Evolutionary conservation across 78 protist species (phyloP).

Genomic region (Polysphondylium violaceum): DNA sequence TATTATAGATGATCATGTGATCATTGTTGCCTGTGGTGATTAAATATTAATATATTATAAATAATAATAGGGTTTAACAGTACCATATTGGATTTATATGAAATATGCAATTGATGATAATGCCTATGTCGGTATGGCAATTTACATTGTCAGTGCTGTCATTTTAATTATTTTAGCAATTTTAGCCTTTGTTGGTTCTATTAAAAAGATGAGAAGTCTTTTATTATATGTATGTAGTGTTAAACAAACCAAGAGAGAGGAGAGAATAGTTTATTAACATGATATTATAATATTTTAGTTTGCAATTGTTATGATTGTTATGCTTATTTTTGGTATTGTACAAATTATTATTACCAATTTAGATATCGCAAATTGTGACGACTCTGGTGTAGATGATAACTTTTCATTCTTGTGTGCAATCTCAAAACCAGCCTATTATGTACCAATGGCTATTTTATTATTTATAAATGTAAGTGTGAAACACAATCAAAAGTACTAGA

Average conservation of each 20-base stretch:
- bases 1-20: not conserved
- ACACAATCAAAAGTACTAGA: not conserved
- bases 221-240: slow-evolving; percentile 45
- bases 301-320: slow-evolving; percentile 48
- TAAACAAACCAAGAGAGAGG: too few species aligned
- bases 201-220: slow-evolving; percentile 34
- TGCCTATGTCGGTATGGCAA: slow-evolving; percentile 8
- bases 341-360: slow-evolving; percentile 65
- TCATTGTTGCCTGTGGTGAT: not conserved
- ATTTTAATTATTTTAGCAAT: slow-evolving; percentile 35
- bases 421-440: slow-evolving; percentile 43
- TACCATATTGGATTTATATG: slow-evolving; percentile 70
- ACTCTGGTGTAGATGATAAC: slow-evolving; percentile 10
- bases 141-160: slow-evolving; percentile 34
- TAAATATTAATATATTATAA: not conserved
- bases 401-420: slow-evolving; percentile 66
- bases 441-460: slow-evolving; percentile 51
- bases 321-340: slow-evolving; percentile 66
- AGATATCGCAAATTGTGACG: slow-evolving; percentile 31
- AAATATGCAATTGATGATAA: slow-evolving; percentile 19
- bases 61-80: slow-evolving; percentile 21
- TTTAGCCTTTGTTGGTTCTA: slow-evolving; percentile 35
- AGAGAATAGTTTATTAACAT: not conserved
- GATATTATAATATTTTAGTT: slow-evolving; percentile 20
- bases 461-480: slow-evolving; percentile 18